phyloP scores from a whole-genome alignment of 1,284 basidiomycete genomes.

The Chalciporus sp. region DNA sequence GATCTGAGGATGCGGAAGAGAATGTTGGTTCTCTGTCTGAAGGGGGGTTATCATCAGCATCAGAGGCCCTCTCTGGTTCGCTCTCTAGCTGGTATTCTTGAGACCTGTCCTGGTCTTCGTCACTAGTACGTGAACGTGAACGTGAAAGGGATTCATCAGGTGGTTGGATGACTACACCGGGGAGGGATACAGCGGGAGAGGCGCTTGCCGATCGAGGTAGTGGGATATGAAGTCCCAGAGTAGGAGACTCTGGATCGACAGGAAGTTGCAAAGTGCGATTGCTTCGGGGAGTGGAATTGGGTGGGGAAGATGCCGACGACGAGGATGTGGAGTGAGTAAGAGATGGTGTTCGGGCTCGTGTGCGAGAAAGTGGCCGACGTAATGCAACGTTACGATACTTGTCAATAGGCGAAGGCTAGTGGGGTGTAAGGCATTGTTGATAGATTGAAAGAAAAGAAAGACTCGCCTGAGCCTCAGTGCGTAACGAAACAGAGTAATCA shows the following conservation, averaged over 20 bases:
- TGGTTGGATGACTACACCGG: slow-evolving; percentile 28
- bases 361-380: slow-evolving; percentile 53
- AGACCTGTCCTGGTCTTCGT: slow-evolving; percentile 16
- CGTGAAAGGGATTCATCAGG: slow-evolving; percentile 16
- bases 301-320: slow-evolving; percentile 56
- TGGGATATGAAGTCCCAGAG: slow-evolving; percentile 49
- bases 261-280: slow-evolving; percentile 45
- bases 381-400: slow-evolving; percentile 67
- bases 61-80: slow-evolving; percentile 23
- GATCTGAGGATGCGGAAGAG: slow-evolving; percentile 54
- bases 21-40: slow-evolving; percentile 63
- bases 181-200: slow-evolving; percentile 44
- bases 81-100: slow-evolving; percentile 16
- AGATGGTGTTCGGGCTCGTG: slow-evolving; percentile 78
- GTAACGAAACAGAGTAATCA: slow-evolving; percentile 64
- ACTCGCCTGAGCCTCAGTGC: slow-evolving; percentile 65
- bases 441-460: background rate
- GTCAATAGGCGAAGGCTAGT: slow-evolving; percentile 63
- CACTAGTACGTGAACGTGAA: slow-evolving; percentile 3
- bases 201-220: slow-evolving; percentile 57
- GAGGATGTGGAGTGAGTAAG: slow-evolving; percentile 68
- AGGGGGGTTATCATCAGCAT: slow-evolving; percentile 22
- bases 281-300: slow-evolving; percentile 67
- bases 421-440: slow-evolving; percentile 3
- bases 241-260: slow-evolving; percentile 47